Evolutionary conservation across 2,329 filamentous ascomycete species (phyloP), one percentile per base, ranked within the genome.

Genomic region (Talaromyces sp.): DNA sequence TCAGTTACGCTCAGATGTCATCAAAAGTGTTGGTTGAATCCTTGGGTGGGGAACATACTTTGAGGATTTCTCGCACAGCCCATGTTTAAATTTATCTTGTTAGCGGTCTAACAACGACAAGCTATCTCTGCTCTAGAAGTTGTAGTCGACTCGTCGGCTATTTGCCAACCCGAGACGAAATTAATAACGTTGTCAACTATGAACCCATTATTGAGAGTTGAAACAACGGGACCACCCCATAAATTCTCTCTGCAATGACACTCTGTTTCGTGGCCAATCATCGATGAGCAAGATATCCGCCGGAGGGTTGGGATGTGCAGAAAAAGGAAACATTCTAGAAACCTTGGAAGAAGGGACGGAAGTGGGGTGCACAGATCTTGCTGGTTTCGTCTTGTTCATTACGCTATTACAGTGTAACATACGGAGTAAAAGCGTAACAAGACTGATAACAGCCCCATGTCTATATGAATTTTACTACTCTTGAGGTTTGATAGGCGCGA

Each of bases 241-340:
- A 2, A 19, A 45, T 3, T 24, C 5, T 22, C 24, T 27, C 6
- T 22, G 22, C 47, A 31, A n/a, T 33, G 49, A 52, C 49, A 52
- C n/a, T 33, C 33, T 16, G 13, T 11, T 50, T 43, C 2, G 47
- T 27, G 27, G 47, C 47, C 47, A 27, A 50, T 27, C 47, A 50
- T 50, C 1, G 13, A 4, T 24, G 22, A 27, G 27, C 27, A 7
- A 13, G 13, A 27, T 27, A 27, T 31, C 47, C 47, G 47, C 47
- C 22, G 47, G 45, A 49, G 45, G 43, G 47, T 50, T 31, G 22
- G 47, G 45, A 6, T 13, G n/a, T 49, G 47, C 49, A 52, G 31
- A 37, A 56, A 56, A 56, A 37, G 52, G 52, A 56, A 56, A 37
- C 7, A 39, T 56, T 56, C 52, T 39, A 56, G 52, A 56, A 56